These are phyloP conservation scores for Tubosaeta sp. DNA, from an alignment of 768 basidiomycete genomes.

Conservation along the genomic window DNA sequence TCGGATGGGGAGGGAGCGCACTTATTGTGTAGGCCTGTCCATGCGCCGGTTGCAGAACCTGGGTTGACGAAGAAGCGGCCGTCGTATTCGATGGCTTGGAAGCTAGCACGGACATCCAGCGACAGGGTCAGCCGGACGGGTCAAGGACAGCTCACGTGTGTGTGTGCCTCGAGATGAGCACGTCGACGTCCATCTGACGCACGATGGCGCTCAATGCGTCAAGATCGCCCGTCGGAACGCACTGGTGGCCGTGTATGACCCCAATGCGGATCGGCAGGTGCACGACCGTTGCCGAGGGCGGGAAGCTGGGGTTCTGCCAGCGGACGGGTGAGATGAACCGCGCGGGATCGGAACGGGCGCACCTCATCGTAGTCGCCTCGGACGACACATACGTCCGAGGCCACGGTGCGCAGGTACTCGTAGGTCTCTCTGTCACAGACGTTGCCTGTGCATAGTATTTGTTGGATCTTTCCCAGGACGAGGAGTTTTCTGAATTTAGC, in stretches of 20 bases:
- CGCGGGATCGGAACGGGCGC: slow-evolving; percentile 15
- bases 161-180: slow-evolving; percentile 89
- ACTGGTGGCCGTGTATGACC: slow-evolving; percentile 91
- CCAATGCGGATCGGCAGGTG: slow-evolving; percentile 90
- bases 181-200: slow-evolving; percentile 96
- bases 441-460: slow-evolving; percentile 96
- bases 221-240: slow-evolving; percentile 85
- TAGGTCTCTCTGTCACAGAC: slow-evolving; percentile 97
- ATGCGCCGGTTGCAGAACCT: slow-evolving; percentile 92
- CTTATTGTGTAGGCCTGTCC: slow-evolving; percentile 53
- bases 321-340: neutral
- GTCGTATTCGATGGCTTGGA: slow-evolving; percentile 91
- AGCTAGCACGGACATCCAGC: slow-evolving; percentile 42
- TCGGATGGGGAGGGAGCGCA: neutral
- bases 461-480: slow-evolving; percentile 94
- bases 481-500: slow-evolving; percentile 96
- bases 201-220: slow-evolving; percentile 87
- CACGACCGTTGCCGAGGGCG: slow-evolving; percentile 72
- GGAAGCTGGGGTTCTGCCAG: slow-evolving; percentile 61
- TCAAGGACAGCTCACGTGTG: slow-evolving; percentile 64
- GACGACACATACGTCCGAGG: slow-evolving; percentile 87
- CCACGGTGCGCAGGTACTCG: slow-evolving; percentile 93
- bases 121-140: neutral
- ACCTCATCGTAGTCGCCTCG: slow-evolving; percentile 97
- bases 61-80: slow-evolving; percentile 94